Percentiles rank a stretch among this genome's conserved stretches.
Conservation (phyloP, 2,329 filamentous ascomycete species). For the Colletotrichum theobromicola region DNA sequence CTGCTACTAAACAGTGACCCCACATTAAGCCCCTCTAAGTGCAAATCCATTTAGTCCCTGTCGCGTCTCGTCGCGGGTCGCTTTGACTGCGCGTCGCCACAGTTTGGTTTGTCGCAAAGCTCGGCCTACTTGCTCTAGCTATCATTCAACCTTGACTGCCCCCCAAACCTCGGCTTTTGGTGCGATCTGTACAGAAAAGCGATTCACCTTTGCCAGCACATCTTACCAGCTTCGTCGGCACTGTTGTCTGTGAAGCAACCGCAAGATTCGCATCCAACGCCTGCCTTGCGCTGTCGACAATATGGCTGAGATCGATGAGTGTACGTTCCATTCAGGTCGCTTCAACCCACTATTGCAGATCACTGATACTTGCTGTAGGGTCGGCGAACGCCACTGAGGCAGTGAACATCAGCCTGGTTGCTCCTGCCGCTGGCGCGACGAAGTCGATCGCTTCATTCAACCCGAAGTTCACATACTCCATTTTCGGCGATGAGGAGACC, state of each 20-base stretch:
- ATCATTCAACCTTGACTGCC: background rate
- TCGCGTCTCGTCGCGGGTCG: conserved; percentile 13
- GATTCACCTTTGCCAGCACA: background rate
- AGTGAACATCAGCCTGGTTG: conserved; percentile 64
- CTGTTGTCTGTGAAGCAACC: background rate
- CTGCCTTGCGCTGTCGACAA: background rate
- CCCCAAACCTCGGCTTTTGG: background rate
- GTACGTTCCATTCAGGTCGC: background rate
- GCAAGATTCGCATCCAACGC: background rate
- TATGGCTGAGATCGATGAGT: conserved; percentile 18
- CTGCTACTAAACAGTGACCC: background rate
- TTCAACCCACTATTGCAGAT: background rate
- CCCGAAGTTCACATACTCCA: conserved; percentile 86
- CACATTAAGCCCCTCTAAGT: background rate
- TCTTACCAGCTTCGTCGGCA: background rate
- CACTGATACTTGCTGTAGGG: conserved; percentile 47
- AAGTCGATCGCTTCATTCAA: conserved; percentile 74
- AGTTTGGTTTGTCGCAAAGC: conserved; percentile 4
- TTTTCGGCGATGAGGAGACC: conserved; percentile 91
- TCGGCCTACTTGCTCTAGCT: background rate
- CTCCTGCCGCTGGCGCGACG: conserved; percentile 51
- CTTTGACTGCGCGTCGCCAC: conserved; percentile 7
- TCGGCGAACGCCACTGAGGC: conserved; percentile 66
- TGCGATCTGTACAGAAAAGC: background rate
- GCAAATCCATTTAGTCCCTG: conserved; percentile 3